Evolutionary conservation across 148 eudicot species (phyloP).

Genomic region (Vaccinium corymbosum): DNA sequence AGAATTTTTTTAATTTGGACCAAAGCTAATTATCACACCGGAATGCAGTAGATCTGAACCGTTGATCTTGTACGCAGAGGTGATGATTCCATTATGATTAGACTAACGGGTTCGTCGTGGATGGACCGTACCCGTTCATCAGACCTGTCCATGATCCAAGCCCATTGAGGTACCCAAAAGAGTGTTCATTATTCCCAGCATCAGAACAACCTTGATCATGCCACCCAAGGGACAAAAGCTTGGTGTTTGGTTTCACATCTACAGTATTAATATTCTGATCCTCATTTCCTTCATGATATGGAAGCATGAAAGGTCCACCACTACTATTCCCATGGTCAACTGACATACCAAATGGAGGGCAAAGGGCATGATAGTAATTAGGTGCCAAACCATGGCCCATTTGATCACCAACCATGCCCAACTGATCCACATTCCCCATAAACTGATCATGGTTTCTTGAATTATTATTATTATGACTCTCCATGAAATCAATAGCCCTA

Average conservation of each 20-base stretch:
- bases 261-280: constrained; percentile 11
- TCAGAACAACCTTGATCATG: constrained; percentile 53
- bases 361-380: constrained; percentile 21
- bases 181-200: constrained; percentile 26
- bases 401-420: constrained; percentile 30
- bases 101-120: constrained; percentile 59
- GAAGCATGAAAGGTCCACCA: constrained; percentile 21
- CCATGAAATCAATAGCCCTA: constrained; percentile 60
- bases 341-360: constrained; percentile 36
- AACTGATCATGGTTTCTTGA: constrained; percentile 40
- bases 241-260: constrained; percentile 82
- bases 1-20: not conserved
- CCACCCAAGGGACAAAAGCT: constrained; percentile 73
- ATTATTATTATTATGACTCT: constrained; percentile 46
- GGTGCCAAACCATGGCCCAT: constrained; percentile 15
- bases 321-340: constrained; percentile 29
- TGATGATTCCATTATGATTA: constrained; percentile 12
- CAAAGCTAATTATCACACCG: not conserved
- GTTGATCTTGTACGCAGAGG: not conserved
- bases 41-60: not conserved
- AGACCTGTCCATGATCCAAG: constrained; percentile 55
- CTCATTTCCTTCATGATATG: constrained; percentile 25
- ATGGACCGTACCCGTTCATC: constrained; percentile 58
- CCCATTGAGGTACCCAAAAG: constrained; percentile 47
- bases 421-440: constrained; percentile 34